These are phyloP conservation scores for Annulohypoxylon bovei DNA, from an alignment of 495 filamentous ascomycete genomes.

Conservation along the genomic window DNA sequence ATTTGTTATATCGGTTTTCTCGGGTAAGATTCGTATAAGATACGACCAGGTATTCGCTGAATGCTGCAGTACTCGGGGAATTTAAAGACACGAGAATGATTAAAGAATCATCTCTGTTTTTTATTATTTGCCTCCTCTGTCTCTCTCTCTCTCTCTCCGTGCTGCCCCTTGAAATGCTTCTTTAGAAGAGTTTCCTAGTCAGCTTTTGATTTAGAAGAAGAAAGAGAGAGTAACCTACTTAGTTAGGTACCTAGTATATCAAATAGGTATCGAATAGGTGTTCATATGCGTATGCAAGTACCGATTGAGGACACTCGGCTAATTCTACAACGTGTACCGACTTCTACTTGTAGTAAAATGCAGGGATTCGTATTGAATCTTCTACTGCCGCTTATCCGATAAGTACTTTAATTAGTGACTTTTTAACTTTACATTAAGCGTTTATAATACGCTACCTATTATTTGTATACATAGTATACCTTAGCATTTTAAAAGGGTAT, in stretches of 20 bases:
- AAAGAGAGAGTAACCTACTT: background rate
- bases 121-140: background rate
- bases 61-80: constrained; percentile 7
- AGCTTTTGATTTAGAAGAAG: background rate
- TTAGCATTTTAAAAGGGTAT: no score
- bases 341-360: background rate
- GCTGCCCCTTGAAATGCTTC: constrained; percentile 11
- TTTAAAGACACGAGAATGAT: background rate
- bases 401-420: background rate
- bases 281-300: background rate
- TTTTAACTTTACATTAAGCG: background rate
- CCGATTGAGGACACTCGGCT: constrained; percentile 30
- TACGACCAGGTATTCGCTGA: background rate
- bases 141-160: constrained; percentile 9
- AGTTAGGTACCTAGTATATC: background rate
- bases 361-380: constrained; percentile 12
- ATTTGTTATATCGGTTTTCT: background rate
- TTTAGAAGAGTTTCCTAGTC: constrained; percentile 5
- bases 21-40: background rate
- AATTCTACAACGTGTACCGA: constrained; percentile 24
- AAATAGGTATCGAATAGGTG: background rate
- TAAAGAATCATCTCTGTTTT: constrained; percentile 14
- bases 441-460: background rate
- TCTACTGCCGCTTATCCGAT: constrained; percentile 22
- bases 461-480: background rate